Evolutionary conservation across 163 green algal species (phyloP), one percentile per base, ranked within the genome.

Genomic region (Chlorella variabilis): DNA sequence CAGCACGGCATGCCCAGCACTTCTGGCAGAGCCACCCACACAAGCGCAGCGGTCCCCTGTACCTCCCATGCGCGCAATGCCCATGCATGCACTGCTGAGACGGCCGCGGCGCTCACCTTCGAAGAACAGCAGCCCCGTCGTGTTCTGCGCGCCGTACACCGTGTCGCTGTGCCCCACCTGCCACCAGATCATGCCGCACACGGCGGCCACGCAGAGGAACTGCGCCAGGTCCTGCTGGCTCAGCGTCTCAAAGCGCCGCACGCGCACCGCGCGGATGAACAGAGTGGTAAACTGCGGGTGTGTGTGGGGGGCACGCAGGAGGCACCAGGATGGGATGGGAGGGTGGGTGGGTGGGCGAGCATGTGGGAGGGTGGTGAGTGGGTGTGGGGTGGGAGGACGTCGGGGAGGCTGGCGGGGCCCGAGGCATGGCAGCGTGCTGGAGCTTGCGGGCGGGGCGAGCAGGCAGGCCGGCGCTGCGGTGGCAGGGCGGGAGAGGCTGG

Each of bases 101-200:
- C n/a, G n/a, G n/a, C n/a, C n/a, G n/a, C n/a, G n/a, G n/a, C 65
- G 20, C 69, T 49, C 45, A 77, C 70, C 84, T 83, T 93, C 89
- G 80, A 98, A 98, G 89, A 98, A 98, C 1, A 98, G 88, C 81
- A 98, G 86, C 8, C 91, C 93, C 59, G 65, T 73, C 9, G 68
- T 34, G 67, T 86, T 86, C 39, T 42, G 48, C 7, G 71, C 81
- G 1, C 29, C 66, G 7, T 56, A 65, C 27, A 82, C 36, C 7
- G 74, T 81, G 31, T 61, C 25, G 68, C 42, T 81, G 36, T 77
- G 66, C 5, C 75, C 78, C 18, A 75, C 51, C n/a, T 89, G 51
- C 66, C 83, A 94, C 90, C 93, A 97, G 41, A 96, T 93, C 76
- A 92, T 75, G 70, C 94, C 94, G 23, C 82, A 75, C 20, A 98